A percentile compares a stretch with the other conserved stretches of the same genome.
Evolutionary conservation across 2,329 filamentous ascomycete genomes (phyloP).

Genomic region (Neocatenulostroma microsporum): DNA sequence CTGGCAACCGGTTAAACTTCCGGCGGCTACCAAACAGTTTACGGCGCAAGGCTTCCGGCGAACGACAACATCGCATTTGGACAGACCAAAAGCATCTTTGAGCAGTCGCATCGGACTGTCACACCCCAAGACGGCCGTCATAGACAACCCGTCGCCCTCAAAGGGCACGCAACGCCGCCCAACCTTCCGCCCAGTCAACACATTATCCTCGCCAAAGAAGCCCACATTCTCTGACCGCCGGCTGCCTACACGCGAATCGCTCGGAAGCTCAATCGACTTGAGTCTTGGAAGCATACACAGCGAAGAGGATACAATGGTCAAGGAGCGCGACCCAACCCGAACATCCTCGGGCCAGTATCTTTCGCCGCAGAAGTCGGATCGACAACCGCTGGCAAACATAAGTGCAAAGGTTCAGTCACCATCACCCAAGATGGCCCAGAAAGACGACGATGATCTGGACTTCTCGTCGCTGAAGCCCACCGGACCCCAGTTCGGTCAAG

Average conservation of each 20-base stretch:
- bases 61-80: too few species aligned
- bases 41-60: too few species aligned
- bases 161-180: too few species aligned
- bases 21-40: too few species aligned
- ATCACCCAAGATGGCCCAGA: constrained; percentile 11
- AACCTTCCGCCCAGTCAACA: constrained; percentile 18
- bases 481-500: constrained; percentile 50
- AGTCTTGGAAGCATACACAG: too few species aligned
- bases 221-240: constrained; percentile 12
- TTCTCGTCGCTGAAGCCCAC: constrained; percentile 9
- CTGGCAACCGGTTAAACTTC: too few species aligned
- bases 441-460: constrained; percentile 13
- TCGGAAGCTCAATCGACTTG: too few species aligned
- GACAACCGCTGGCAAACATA: constrained; percentile 26
- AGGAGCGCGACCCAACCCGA: constrained; percentile 15
- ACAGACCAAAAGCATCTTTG: too few species aligned
- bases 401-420: constrained; percentile 27
- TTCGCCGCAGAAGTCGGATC: constrained; percentile 17
- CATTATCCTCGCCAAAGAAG: constrained; percentile 13
- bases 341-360: constrained; percentile 15
- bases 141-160: too few species aligned
- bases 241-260: too few species aligned
- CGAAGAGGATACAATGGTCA: constrained; percentile 23
- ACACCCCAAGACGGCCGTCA: too few species aligned
- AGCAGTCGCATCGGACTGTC: too few species aligned